A percentile compares a stretch with the other conserved stretches of the same genome.
Evolutionary conservation across 202 grass and related monocot species (phyloP).

Genomic region (Hordeum pubiflorum): DNA sequence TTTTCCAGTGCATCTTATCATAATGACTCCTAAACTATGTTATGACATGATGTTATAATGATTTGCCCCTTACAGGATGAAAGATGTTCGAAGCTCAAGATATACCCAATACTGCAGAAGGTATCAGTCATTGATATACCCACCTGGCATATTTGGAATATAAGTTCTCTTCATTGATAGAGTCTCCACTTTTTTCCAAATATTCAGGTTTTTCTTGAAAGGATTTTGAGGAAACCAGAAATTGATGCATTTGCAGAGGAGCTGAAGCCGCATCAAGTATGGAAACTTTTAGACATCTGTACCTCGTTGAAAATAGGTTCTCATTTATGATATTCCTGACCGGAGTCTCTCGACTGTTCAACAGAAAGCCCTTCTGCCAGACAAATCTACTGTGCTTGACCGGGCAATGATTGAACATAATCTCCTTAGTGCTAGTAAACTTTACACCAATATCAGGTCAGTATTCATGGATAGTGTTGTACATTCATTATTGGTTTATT

Average conservation of each 20-base stretch:
- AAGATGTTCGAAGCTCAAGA: slow-evolving; percentile 96
- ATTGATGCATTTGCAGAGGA: slow-evolving; percentile 98
- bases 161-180: neutral
- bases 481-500: neutral
- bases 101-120: slow-evolving; percentile 98
- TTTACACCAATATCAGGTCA: slow-evolving; percentile 99
- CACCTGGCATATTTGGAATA: neutral
- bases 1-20: neutral
- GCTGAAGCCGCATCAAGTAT: slow-evolving; percentile 86
- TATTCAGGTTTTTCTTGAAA: slow-evolving; percentile 91
- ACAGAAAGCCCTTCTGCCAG: slow-evolving; percentile 95
- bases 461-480: neutral
- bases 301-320: neutral
- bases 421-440: slow-evolving; percentile 90
- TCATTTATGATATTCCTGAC: neutral
- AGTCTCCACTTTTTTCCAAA: slow-evolving; percentile 5
- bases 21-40: neutral
- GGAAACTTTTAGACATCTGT: neutral
- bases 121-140: slow-evolving; percentile 30
- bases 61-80: slow-evolving; percentile 65
- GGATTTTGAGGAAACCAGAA: slow-evolving; percentile 99
- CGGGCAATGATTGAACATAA: slow-evolving; percentile 99
- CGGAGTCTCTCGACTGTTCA: slow-evolving; percentile 16
- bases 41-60: neutral
- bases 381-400: slow-evolving; percentile 93